phyloP scores from a whole-genome alignment of 225 moss, liverwort and hornwort genomes.

The Climacium dendroides region DNA sequence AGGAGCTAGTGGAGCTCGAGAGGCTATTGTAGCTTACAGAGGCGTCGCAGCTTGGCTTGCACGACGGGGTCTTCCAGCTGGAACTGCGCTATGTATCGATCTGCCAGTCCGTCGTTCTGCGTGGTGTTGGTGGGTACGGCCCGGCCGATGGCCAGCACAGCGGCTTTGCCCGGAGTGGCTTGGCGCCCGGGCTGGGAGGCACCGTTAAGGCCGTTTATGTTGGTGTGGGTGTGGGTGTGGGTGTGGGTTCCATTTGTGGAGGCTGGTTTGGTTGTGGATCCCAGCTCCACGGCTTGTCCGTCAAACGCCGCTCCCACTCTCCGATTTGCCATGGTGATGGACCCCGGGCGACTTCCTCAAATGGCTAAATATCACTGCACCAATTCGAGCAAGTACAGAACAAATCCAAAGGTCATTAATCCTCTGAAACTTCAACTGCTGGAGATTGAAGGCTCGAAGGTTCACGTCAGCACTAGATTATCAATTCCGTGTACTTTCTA shows the following conservation, averaged over 20 bases:
- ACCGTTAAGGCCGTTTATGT: not conserved
- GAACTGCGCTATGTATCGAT: slow-evolving; percentile 45
- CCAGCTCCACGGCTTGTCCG: slow-evolving; percentile 18
- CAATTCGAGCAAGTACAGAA: not conserved
- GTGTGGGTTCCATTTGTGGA: not conserved
- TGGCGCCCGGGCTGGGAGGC: not conserved
- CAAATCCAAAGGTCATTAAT: not conserved
- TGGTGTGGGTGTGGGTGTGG: not conserved
- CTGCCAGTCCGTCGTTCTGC: slow-evolving; percentile 75
- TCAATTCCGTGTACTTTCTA: not conserved
- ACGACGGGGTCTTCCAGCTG: slow-evolving; percentile 52
- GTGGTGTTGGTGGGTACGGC: slow-evolving; percentile 64
- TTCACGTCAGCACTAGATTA: not conserved
- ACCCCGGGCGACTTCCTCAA: not conserved
- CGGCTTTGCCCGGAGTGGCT: slow-evolving; percentile 46
- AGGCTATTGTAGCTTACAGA: slow-evolving; percentile 33
- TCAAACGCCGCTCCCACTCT: slow-evolving; percentile 4
- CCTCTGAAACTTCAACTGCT: not conserved
- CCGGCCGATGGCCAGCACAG: slow-evolving; percentile 77
- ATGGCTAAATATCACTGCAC: not conserved
- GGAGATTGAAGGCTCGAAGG: too few species aligned
- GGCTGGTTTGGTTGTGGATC: not conserved
- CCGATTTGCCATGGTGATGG: slow-evolving; percentile 7
- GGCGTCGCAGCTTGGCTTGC: slow-evolving; percentile 81
- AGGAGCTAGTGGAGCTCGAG: not conserved